Evolutionary conservation across 2,329 filamentous ascomycete genomes (phyloP).

Genomic region (Didymella arachidicola): DNA sequence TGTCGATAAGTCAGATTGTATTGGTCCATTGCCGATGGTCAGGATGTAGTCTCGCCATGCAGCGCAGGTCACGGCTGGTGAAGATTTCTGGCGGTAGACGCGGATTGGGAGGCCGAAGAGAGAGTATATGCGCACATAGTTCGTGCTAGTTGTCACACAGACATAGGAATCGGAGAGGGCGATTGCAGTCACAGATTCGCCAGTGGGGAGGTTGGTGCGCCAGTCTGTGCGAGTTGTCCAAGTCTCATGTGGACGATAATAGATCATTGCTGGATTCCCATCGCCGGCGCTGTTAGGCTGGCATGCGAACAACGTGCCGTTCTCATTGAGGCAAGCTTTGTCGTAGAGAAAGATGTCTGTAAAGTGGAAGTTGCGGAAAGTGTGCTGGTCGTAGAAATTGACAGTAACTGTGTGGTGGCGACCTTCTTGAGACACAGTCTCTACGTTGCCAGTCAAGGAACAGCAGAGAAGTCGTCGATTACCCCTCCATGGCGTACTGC

Average conservation of each 20-base stretch:
- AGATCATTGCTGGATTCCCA: slow-evolving; percentile 78
- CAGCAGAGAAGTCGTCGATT: slow-evolving; percentile 93
- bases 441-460: slow-evolving; percentile 92
- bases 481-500: slow-evolving; percentile 94
- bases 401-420: slow-evolving; percentile 89
- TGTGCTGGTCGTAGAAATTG: slow-evolving; percentile 95
- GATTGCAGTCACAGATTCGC: slow-evolving; percentile 87
- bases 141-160: slow-evolving; percentile 83
- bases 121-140: slow-evolving; percentile 92
- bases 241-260: slow-evolving; percentile 95
- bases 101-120: slow-evolving; percentile 89
- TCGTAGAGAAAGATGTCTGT: slow-evolving; percentile 96
- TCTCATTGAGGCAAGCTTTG: slow-evolving; percentile 88
- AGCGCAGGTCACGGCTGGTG: slow-evolving; percentile 88
- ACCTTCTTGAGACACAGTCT: slow-evolving; percentile 95
- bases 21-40: slow-evolving; percentile 90
- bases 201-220: slow-evolving; percentile 83
- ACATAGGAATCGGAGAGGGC: slow-evolving; percentile 91
- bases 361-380: slow-evolving; percentile 94
- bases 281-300: slow-evolving; percentile 60
- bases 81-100: slow-evolving; percentile 90
- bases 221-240: slow-evolving; percentile 93
- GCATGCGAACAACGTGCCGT: slow-evolving; percentile 85
- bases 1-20: slow-evolving; percentile 78
- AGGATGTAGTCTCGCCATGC: slow-evolving; percentile 97